Conservation (phyloP, 345 rosid species). For the Corchorus capsularis region DNA sequence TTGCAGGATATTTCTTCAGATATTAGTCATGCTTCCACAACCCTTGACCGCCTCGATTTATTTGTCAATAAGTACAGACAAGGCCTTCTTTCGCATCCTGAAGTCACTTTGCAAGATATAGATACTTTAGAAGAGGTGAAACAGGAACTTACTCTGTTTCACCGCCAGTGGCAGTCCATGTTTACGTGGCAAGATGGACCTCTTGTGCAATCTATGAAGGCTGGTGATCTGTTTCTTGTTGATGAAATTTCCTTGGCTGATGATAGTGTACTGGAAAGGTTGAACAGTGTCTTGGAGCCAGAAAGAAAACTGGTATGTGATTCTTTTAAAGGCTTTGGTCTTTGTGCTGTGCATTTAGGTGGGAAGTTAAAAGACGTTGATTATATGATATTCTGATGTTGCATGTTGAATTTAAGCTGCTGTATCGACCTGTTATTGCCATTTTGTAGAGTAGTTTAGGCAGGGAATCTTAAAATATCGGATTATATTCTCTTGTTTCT, state of each 20-base stretch:
- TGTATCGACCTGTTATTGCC: not conserved
- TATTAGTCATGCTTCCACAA: conserved; percentile 60
- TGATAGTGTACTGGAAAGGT: conserved; percentile 92
- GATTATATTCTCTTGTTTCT: not conserved
- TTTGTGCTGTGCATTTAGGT: not conserved
- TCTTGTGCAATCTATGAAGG: conserved; percentile 89
- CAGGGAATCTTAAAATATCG: not conserved
- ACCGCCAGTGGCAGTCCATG: conserved; percentile 77
- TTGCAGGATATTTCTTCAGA: conserved; percentile 67
- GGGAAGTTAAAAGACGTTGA: not conserved
- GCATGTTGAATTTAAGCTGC: not conserved
- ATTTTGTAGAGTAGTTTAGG: not conserved
- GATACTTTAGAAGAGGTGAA: conserved; percentile 55
- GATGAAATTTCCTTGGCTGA: conserved; percentile 99
- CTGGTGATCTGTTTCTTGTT: conserved; percentile 78
- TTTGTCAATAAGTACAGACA: conserved; percentile 43
- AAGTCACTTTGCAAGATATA: conserved; percentile 44
- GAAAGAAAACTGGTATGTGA: conserved; percentile 76
- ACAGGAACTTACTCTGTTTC: conserved; percentile 52
- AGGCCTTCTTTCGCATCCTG: conserved; percentile 39
- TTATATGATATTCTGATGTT: not conserved
- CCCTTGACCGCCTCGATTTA: conserved; percentile 46
- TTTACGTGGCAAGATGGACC: conserved; percentile 99
- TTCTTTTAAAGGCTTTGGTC: conserved; percentile 5
- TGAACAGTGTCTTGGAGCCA: conserved; percentile 94